Base-by-base conservation (phyloP, 2,329 filamentous ascomycete genomes). In the Microdochium paspali region DNA sequence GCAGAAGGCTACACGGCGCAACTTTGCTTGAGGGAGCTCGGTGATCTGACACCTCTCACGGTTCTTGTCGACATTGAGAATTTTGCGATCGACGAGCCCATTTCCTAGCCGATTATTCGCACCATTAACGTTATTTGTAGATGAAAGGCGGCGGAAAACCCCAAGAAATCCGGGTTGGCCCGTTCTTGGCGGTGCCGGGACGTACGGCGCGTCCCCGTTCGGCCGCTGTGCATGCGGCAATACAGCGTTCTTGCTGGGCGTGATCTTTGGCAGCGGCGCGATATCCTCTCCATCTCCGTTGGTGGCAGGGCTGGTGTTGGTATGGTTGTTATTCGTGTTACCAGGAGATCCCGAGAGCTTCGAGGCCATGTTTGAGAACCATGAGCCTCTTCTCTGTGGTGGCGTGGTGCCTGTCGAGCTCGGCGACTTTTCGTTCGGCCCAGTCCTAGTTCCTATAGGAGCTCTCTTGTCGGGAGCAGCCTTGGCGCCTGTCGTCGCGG, bases 341-440 rank as follows among this genome's bases (percentile, higher is more conserved):
- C 52, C 62, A 53, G 74, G 64, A 18, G 71, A 70, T 24, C 80
- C 82, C 2, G 87, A 90, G 69, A 97, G 95, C 63, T 95, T 96
- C 54, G 88, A 91, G 53, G 89, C 94, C 55, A 97, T 81, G 60
- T 82, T 95, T 48, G 87, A 88, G 59, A 97, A 90, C 93, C 93
- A 98, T 13, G 90, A 95, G 52, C 82, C 84, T 53, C 89, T 78
- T 46, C 80, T 73, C 43, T 72, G 68, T 7, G 69, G 64, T 2
- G 70, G 65, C n/a, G n/a, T n/a, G 18, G 66, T 46, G 56, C 60
- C 50, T 47, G 56, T 47, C 57, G 59, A 48, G 61, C 56, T 47
- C 55, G 53, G 46, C 56, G 50, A 21, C 40, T 46, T 53, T 46
- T 30, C 63, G 57, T 60, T 65, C 26, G 66, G 62, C 30, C 56